Conservation (phyloP, 805 yeast species). For the Cyberlindnera mycetangii region DNA sequence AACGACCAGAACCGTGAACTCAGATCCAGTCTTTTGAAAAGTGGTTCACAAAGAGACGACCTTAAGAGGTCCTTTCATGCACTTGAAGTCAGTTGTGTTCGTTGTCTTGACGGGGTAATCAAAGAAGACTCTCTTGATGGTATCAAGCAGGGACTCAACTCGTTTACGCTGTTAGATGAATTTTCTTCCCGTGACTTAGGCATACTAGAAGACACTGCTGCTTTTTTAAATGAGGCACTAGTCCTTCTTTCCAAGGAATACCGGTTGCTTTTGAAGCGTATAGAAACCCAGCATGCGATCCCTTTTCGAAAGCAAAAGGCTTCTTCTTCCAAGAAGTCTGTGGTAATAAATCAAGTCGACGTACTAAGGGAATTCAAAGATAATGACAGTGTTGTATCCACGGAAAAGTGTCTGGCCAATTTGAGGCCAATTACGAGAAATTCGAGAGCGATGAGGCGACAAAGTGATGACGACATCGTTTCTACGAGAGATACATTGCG, state of each 20-base stretch:
- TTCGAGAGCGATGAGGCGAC: conserved; percentile 3
- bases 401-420: background rate
- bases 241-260: conserved; percentile 12
- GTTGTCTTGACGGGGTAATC: conserved; percentile 14
- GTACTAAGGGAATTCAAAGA: background rate
- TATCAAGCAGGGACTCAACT: conserved; percentile 11
- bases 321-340: conserved; percentile 2
- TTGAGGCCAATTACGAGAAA: conserved; percentile 11
- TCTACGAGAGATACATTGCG: background rate
- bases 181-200: conserved; percentile 5
- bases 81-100: conserved; percentile 15
- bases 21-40: conserved; percentile 8
- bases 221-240: conserved; percentile 14
- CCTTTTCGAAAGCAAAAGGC: conserved; percentile 10
- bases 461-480: conserved; percentile 3
- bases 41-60: conserved; percentile 12
- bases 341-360: conserved; percentile 4
- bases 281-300: conserved; percentile 6
- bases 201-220: conserved; percentile 10
- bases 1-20: conserved; percentile 9
- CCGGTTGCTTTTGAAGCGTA: conserved; percentile 4
- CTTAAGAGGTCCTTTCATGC: conserved; percentile 12
- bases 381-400: background rate
- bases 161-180: conserved; percentile 5
- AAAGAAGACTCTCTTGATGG: conserved; percentile 15